These are phyloP conservation scores for Rhizoclosmatium sp. DNA, from an alignment of 192 early-diverging fungal species.

Conservation along the genomic window DNA sequence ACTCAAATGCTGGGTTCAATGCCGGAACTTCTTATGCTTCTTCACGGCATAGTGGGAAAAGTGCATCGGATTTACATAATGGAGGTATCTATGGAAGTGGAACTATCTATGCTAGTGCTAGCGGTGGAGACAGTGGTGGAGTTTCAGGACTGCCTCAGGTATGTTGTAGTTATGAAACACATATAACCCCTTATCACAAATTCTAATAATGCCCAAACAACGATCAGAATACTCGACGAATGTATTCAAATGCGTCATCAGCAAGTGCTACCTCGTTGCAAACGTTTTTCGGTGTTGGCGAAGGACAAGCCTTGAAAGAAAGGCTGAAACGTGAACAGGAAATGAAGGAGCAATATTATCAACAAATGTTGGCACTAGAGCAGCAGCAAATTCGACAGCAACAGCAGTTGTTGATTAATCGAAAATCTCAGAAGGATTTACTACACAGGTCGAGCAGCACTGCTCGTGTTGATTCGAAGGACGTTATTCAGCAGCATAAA, in stretches of 20 bases:
- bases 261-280: conserved; percentile 8
- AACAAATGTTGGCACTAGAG: not conserved
- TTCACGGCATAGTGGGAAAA: not conserved
- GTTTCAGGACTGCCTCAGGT: not conserved
- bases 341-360: conserved; percentile 13
- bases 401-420: not conserved
- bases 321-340: conserved; percentile 17
- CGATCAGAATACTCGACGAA: conserved; percentile 16
- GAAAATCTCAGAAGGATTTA: not conserved
- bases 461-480: conserved; percentile 3
- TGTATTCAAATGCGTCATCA: conserved; percentile 17
- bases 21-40: too few species aligned
- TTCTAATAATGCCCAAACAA: not conserved
- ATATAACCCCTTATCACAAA: not conserved
- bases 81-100: not conserved
- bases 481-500: not conserved
- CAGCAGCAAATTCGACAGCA: conserved; percentile 13
- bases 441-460: not conserved
- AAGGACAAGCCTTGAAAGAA: conserved; percentile 32
- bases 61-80: not conserved
- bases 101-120: not conserved
- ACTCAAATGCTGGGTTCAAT: too few species aligned
- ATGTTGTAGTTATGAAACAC: too few species aligned
- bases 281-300: conserved; percentile 35
- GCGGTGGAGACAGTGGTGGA: not conserved